Evolutionary conservation across 2,329 filamentous ascomycete species (phyloP), one percentile per base, ranked within the genome.

Genomic region (Ramichloridium luteum): DNA sequence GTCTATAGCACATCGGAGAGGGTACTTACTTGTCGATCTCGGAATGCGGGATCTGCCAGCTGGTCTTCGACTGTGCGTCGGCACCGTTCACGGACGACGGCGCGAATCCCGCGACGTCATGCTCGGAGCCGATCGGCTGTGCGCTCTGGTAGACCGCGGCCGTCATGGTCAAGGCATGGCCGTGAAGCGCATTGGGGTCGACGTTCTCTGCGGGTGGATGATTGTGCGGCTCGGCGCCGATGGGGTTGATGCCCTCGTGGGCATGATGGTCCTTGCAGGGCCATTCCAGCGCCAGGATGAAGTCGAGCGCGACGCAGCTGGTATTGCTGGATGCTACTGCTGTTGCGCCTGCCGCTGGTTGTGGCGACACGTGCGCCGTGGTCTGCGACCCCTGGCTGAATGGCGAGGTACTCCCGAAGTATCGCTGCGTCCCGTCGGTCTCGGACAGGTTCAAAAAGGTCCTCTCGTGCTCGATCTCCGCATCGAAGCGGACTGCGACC

Each of bases 231-330:
- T n/a, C n/a, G n/a, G n/a, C n/a, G n/a, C n/a, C n/a, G n/a, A n/a
- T n/a, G 3, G 45, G 45, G 23, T 45, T 40, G 22, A 46, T 41
- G 14, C 28, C 32, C 13, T 20, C 10, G 32, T 48, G 45, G 8
- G 30, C 25, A 2, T 40, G 29, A 28, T 47, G 45, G 10, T 34
- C 34, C 13, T 38, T 36, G 30, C 45, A 48, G 12, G 38, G 37
- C 32, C 39, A 43, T 31, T 48, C 45, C 8, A 48, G 34, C 12
- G 42, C 42, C 4, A 47, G 30, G 13, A 48, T 48, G 37, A 48
- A 48, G 28, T 48, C 45, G 6, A 48, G 27, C 10, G 45, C 45
- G 4, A 40, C 45, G 40, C 41, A 35, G 23, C 30, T 33, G 13
- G n/a, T n/a, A n/a, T n/a, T n/a, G n/a, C n/a, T n/a, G n/a, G n/a